Percentiles rank a stretch among this genome's conserved stretches.
Evolutionary conservation across 257 asterid species (phyloP).

Genomic region (Solanum paucissectum): DNA sequence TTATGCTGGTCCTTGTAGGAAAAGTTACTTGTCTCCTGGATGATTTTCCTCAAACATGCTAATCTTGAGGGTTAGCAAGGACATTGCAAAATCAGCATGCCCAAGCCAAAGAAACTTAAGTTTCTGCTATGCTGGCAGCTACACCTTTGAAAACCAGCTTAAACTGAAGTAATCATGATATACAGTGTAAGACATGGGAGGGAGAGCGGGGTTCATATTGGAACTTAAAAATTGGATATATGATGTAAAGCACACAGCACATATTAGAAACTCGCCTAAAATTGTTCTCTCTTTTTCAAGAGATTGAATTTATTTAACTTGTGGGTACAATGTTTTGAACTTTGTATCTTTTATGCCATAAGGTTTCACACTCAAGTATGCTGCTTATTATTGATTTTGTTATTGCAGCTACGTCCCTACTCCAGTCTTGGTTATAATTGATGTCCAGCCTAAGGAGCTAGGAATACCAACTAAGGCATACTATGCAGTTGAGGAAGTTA

Average conservation of each 20-base stretch:
- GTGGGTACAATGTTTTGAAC: neutral
- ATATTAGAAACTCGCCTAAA: neutral
- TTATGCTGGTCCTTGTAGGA: neutral
- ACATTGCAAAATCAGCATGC: neutral
- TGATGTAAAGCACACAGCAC: neutral
- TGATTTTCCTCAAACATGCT: neutral
- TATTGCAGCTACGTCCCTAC: conserved; percentile 72
- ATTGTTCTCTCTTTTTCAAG: neutral
- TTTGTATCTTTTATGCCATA: neutral
- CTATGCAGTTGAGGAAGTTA: conserved; percentile 95
- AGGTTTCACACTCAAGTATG: neutral
- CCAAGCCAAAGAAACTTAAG: neutral
- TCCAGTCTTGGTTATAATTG: conserved; percentile 86
- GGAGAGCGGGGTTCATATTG: neutral
- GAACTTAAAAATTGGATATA: neutral
- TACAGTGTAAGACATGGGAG: neutral
- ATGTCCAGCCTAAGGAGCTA: conserved; percentile 81
- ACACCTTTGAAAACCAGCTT: neutral
- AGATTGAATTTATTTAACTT: neutral
- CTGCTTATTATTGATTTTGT: neutral
- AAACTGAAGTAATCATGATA: neutral
- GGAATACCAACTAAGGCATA: conserved; percentile 96
- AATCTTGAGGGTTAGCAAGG: neutral
- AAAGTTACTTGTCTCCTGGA: neutral
- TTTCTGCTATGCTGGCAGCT: neutral